phyloP scores from a whole-genome alignment of 768 basidiomycete species.

The Trametes cinnabarina region DNA sequence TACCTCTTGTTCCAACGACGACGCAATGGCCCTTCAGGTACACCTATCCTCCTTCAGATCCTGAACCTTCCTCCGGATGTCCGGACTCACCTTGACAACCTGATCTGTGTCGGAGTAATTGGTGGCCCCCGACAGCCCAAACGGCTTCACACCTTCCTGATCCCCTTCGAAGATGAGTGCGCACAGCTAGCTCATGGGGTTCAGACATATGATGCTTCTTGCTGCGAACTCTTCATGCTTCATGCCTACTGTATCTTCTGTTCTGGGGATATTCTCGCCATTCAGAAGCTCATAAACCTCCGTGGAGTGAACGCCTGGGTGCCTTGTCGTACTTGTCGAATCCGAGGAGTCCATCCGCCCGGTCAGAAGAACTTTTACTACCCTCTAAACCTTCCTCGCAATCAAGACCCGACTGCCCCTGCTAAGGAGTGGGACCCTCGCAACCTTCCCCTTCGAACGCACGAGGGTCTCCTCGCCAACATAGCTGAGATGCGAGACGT shows the following conservation, averaged over 20 bases:
- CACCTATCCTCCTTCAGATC: slow-evolving; percentile 35
- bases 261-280: slow-evolving; percentile 28
- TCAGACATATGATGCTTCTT: slow-evolving; percentile 9
- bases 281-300: slow-evolving; percentile 26
- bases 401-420: no score
- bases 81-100: slow-evolving; percentile 21
- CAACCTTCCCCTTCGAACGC: no score
- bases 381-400: no score
- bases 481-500: no score
- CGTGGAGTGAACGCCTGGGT: slow-evolving; percentile 27
- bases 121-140: slow-evolving; percentile 27
- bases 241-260: slow-evolving; percentile 25
- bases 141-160: slow-evolving; percentile 28
- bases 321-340: slow-evolving; percentile 28
- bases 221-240: slow-evolving; percentile 18
- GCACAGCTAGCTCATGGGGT: slow-evolving; percentile 24
- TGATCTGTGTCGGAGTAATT: slow-evolving; percentile 27
- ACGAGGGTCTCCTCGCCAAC: no score
- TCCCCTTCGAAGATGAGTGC: slow-evolving; percentile 28
- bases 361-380: no score
- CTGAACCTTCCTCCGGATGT: slow-evolving; percentile 39
- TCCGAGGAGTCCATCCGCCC: slow-evolving; percentile 18
- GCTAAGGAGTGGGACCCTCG: no score
- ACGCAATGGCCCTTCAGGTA: slow-evolving; percentile 37
- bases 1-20: slow-evolving; percentile 36